These are phyloP conservation scores for Aeschynomene evenia DNA, from an alignment of 306 rosid species.

Conservation along the genomic window DNA sequence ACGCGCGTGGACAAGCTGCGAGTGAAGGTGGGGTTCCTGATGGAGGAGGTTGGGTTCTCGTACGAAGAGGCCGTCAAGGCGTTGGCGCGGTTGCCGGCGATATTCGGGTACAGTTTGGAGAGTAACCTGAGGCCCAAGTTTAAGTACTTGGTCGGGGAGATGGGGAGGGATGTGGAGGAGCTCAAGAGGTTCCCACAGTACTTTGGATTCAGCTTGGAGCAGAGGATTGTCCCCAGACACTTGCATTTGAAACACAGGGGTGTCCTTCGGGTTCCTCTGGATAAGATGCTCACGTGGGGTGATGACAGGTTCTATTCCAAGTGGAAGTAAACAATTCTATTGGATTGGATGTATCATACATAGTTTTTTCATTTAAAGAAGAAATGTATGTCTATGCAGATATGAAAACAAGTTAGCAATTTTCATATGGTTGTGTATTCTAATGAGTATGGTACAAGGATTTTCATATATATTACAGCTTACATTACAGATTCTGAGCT, in stretches of 20 bases:
- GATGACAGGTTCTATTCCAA: conserved; percentile 66
- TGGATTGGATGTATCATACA: neutral
- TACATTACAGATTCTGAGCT: neutral
- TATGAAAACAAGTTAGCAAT: neutral
- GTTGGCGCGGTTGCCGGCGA: conserved; percentile 64
- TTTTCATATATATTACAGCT: neutral
- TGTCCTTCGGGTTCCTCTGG: conserved; percentile 55
- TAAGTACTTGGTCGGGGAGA: conserved; percentile 59
- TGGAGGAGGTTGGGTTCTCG: conserved; percentile 50
- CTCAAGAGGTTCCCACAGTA: conserved; percentile 70
- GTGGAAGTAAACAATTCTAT: conserved; percentile 36
- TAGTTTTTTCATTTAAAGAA: too few species aligned
- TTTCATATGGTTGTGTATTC: neutral
- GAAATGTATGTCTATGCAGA: too few species aligned
- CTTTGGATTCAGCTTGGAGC: conserved; percentile 75
- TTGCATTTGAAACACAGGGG: conserved; percentile 64
- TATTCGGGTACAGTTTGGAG: conserved; percentile 71
- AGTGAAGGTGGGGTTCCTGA: conserved; percentile 46
- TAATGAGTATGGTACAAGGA: neutral
- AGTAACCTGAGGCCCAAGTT: conserved; percentile 61
- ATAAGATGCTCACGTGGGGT: conserved; percentile 68
- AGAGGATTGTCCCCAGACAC: conserved; percentile 64
- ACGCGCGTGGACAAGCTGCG: conserved; percentile 63
- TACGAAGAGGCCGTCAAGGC: conserved; percentile 48
- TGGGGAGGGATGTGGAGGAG: conserved; percentile 69